Evolutionary conservation across 164 flowering plant genomes (phyloP).

Genomic region (Echeveria elegans): DNA sequence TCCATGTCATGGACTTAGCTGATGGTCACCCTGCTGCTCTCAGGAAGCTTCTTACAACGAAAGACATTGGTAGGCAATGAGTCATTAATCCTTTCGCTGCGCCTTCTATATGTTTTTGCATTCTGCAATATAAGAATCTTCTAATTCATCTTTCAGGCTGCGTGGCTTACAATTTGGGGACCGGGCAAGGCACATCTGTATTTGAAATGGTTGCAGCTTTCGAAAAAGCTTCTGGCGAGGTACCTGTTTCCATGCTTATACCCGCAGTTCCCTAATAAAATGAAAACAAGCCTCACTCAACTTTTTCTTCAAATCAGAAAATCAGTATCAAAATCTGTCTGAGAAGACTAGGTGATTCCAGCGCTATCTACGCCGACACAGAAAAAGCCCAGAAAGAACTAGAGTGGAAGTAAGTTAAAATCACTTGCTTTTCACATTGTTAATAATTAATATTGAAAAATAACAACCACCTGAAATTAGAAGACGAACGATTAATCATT

Average conservation of each 20-base stretch:
- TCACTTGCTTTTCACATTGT: neutral
- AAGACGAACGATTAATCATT: no score
- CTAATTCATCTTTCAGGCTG: slow-evolving; percentile 28
- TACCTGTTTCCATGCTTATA: slow-evolving; percentile 8
- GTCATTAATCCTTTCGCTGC: neutral
- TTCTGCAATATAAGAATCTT: neutral
- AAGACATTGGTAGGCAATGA: slow-evolving; percentile 38
- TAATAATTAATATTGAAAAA: no score
- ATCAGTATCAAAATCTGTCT: slow-evolving; percentile 67
- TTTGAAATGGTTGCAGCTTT: slow-evolving; percentile 62
- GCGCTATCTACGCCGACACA: slow-evolving; percentile 80
- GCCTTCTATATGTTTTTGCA: neutral
- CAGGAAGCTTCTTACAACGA: slow-evolving; percentile 46
- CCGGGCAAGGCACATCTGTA: slow-evolving; percentile 63
- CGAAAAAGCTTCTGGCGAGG: slow-evolving; percentile 68
- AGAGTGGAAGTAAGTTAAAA: slow-evolving; percentile 79
- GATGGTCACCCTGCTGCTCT: slow-evolving; percentile 90
- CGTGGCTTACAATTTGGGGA: slow-evolving; percentile 65
- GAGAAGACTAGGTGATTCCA: slow-evolving; percentile 92
- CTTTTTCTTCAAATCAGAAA: slow-evolving; percentile 26
- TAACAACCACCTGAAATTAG: no score
- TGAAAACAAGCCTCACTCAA: neutral
- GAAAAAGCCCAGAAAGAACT: slow-evolving; percentile 79
- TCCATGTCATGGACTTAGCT: slow-evolving; percentile 83
- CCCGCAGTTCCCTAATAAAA: neutral